phyloP scores from a whole-genome alignment of 345 rosid species.

The Raphanus raphanistrum region DNA sequence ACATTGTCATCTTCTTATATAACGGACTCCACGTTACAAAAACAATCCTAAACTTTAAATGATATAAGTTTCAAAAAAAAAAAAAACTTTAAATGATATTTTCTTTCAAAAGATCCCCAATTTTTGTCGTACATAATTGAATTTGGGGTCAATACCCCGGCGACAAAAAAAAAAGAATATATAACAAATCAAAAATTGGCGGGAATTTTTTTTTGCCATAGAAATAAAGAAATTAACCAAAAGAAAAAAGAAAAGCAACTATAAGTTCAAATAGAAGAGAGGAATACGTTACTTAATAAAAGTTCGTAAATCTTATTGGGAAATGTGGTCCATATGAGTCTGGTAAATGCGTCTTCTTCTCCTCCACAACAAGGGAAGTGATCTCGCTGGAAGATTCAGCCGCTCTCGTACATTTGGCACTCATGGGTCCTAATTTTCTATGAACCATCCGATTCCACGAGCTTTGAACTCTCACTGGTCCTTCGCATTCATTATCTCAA shows the following conservation, averaged over 20 bases:
- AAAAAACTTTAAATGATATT: neutral
- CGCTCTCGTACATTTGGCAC: slow-evolving; percentile 35
- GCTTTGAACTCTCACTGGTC: slow-evolving; percentile 39
- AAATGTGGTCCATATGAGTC: slow-evolving; percentile 33
- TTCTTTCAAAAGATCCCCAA: neutral
- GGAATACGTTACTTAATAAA: slow-evolving; percentile 1
- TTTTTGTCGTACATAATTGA: neutral
- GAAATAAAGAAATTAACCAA: neutral
- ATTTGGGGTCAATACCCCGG: neutral
- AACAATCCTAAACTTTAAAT: neutral
- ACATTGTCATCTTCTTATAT: neutral
- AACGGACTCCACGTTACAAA: neutral
- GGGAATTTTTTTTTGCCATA: neutral
- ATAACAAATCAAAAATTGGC: neutral
- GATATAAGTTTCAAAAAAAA: no score
- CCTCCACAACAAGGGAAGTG: slow-evolving; percentile 33
- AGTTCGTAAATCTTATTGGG: neutral
- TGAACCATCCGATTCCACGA: slow-evolving; percentile 36
- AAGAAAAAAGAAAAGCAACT: neutral
- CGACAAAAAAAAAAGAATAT: neutral
- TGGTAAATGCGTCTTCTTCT: slow-evolving; percentile 4
- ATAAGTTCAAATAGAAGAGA: neutral
- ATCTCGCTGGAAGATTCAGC: slow-evolving; percentile 35
- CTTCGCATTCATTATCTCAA: slow-evolving; percentile 38
- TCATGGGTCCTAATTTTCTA: slow-evolving; percentile 18